Conservation (phyloP, 1,139 yeast genomes). For the Pichia sp. region DNA sequence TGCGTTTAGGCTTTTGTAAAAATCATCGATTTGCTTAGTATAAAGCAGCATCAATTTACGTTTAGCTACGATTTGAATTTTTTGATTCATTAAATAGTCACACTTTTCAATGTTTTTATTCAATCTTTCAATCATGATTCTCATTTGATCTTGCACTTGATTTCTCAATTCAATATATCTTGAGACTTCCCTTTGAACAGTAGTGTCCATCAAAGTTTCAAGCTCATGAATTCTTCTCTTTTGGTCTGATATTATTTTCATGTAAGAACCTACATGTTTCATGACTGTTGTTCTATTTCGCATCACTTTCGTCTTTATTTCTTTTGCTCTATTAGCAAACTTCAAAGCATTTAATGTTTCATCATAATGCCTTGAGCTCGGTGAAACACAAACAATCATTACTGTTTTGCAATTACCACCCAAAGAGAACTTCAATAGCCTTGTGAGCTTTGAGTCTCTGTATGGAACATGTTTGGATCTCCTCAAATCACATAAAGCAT, state of each 20-base stretch:
- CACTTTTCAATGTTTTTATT: conserved; percentile 9
- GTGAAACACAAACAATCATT: conserved; percentile 91
- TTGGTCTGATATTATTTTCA: conserved; percentile 81
- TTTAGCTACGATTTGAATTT: conserved; percentile 49
- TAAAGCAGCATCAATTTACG: conserved; percentile 45
- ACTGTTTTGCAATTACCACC: conserved; percentile 94
- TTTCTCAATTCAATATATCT: conserved; percentile 26
- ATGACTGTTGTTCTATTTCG: conserved; percentile 73
- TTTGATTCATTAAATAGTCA: conserved; percentile 32
- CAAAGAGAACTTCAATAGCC: conserved; percentile 79
- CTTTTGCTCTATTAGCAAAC: conserved; percentile 87
- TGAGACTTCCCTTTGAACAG: conserved; percentile 8
- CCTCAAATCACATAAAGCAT: conserved; percentile 75
- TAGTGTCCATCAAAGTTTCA: conserved; percentile 8
- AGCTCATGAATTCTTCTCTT: conserved; percentile 49
- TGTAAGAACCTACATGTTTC: conserved; percentile 80
- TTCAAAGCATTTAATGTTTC: conserved; percentile 86
- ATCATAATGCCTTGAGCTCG: conserved; percentile 79
- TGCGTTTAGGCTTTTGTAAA: conserved; percentile 21
- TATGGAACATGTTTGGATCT: conserved; percentile 75
- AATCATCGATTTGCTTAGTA: conserved; percentile 33
- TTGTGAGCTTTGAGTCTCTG: conserved; percentile 80
- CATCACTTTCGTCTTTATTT: conserved; percentile 72
- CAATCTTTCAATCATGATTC: conserved; percentile 28
- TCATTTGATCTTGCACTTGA: conserved; percentile 35